Base-by-base conservation (phyloP, 164 flowering plant genomes). In the Tetrastigma voinierianum region DNA sequence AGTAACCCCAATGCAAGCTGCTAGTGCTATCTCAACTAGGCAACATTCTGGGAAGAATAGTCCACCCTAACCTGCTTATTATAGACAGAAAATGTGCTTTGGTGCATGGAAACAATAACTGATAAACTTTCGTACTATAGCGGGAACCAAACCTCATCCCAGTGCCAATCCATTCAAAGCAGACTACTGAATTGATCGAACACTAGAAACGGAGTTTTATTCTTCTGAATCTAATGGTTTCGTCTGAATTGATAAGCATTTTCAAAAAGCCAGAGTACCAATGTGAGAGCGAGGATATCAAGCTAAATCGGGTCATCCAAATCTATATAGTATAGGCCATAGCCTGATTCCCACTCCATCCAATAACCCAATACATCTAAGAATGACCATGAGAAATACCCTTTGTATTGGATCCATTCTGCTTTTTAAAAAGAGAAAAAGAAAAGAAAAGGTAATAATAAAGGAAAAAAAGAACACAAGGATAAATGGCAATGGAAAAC, bases 381-480 rank as follows among this genome's bases (percentile, higher is more conserved):
- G 70, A 82, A 80, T 1, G 82, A 74, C 86, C 86, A 80, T 20
- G 69, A 14, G 65, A 83, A 80, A 44, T 80, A 83, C 49, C 84
- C 86, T 75, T 74, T 9, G 68, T 24, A 46, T 80, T 67, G 49
- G 81, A 72, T 25, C 83, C 83, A 59, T 80, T 77, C 83, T 80
- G n/a, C 40, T 11, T n/a, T n/a, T n/a, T n/a, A n/a, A n/a, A n/a
- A n/a, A n/a, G n/a, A n/a, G n/a, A n/a, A n/a, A n/a, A n/a, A n/a
- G n/a, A n/a, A n/a, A n/a, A n/a, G n/a, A n/a, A n/a, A n/a, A n/a
- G n/a, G n/a, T n/a, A n/a, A n/a, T n/a, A n/a, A n/a, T n/a, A n/a
- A n/a, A n/a, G n/a, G n/a, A n/a, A n/a, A n/a, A n/a, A 43, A 2
- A 23, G 17, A 32, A 2, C 4, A 49, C 13, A 49, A 49, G 43